Evolutionary conservation across 257 asterid genomes (phyloP), one percentile per base, ranked within the genome.

Genomic region (Rubia yunnanensis): DNA sequence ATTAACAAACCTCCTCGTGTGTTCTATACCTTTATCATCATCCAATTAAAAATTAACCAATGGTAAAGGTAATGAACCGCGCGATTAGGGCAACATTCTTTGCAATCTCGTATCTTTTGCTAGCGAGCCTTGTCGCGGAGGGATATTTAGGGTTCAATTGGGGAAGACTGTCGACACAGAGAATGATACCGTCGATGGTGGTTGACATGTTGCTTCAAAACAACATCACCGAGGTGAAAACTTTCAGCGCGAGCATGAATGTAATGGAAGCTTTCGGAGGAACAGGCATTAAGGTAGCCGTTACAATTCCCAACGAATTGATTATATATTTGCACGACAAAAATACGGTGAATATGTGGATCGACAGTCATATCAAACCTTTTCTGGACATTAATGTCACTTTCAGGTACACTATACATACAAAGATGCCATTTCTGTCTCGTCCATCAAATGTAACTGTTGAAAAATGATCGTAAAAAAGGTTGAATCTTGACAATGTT

Each of bases 151-250:
- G 74, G 5, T 14, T 70, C 31, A 70, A 70, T 5, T 70, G 74
- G 74, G 74, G 74, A 62, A 70, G 74, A 20, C 1, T n/a, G 18
- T 63, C 73, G 11, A 27, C 65, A 3, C 69, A 70, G 32, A 54
- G 64, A 22, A 34, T 70, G 59, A 55, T 71, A n/a, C 70, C 75
- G 1, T 71, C 75, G 2, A 71, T 71, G 75, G 65, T 63, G 27
- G 75, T 71, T 31, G 75, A 71, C 20, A 1, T 71, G 41, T 27
- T 71, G 32, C 0, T 63, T 5, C 70, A 71, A 35, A 63, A 63
- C 23, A 52, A 53, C 2, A 56, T 71, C 31, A 27, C 4, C 1
- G 60, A 71, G 8, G 70, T 71, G 41, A 71, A 64, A 52, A 0
- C 65, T 64, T 64, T 14, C 32, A 64, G 52, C 1, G 4, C 70